These are phyloP conservation scores for Posidonia australis DNA, from an alignment of 106 monocot species.

Conservation along the genomic window DNA sequence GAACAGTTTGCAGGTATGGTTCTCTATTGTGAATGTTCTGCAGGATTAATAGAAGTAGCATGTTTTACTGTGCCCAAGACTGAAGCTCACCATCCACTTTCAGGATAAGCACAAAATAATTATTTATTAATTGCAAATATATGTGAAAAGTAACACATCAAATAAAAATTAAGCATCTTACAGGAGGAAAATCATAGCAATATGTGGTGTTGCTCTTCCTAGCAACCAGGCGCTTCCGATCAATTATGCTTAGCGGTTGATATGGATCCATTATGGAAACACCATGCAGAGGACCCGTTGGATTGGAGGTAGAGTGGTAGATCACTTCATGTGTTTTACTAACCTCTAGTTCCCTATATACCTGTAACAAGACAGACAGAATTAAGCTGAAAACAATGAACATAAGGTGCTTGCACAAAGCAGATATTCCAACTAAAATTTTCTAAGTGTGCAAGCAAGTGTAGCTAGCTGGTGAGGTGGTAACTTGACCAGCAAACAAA, in stretches of 20 bases:
- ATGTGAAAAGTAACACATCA: background rate
- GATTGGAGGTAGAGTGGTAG: constrained; percentile 53
- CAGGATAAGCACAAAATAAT: too few relatives aligned
- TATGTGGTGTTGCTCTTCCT: constrained; percentile 88
- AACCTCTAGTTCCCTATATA: constrained; percentile 90
- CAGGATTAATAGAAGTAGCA: too few relatives aligned
- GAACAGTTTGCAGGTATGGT: too few relatives aligned
- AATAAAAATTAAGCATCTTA: constrained; percentile 13
- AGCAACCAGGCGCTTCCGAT: constrained; percentile 62
- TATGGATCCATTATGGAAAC: constrained; percentile 45
- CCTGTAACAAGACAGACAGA: constrained; percentile 19
- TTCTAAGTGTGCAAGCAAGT: too few relatives aligned
- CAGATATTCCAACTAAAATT: too few relatives aligned
- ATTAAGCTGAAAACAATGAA: background rate
- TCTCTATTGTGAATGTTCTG: too few relatives aligned
- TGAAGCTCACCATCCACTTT: too few relatives aligned
- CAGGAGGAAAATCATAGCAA: constrained; percentile 96
- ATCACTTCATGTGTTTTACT: constrained; percentile 52
- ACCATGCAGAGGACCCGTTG: constrained; percentile 60
- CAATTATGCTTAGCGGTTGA: constrained; percentile 53
- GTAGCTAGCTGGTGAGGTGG: too few relatives aligned
- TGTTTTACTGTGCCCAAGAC: too few relatives aligned
- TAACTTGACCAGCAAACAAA: too few relatives aligned
- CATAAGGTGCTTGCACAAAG: too few relatives aligned
- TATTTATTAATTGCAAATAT: background rate